These are phyloP conservation scores for Rutidosis leptorrhynchoides DNA, from an alignment of 129 eudicot species.

Conservation along the genomic window DNA sequence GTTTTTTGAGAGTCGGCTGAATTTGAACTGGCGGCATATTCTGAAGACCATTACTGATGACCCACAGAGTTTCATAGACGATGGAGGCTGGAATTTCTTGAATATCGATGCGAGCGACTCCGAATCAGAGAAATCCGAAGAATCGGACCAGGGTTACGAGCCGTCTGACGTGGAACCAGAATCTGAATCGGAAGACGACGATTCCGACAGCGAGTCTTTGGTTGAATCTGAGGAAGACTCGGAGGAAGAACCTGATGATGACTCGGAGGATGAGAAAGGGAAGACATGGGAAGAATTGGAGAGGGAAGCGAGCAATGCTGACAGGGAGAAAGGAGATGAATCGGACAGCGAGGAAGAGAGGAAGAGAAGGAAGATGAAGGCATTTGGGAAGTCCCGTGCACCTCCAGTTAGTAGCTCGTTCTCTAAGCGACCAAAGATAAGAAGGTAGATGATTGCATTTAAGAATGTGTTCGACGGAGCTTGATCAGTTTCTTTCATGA, in stretches of 20 bases:
- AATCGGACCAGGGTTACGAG: slow-evolving; percentile 58
- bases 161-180: slow-evolving; percentile 51
- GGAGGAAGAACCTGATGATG: slow-evolving; percentile 39
- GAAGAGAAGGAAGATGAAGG: slow-evolving; percentile 56
- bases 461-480: too few species aligned
- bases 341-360: slow-evolving; percentile 66
- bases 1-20: slow-evolving; percentile 53
- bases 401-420: slow-evolving; percentile 35
- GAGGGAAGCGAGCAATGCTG: slow-evolving; percentile 67
- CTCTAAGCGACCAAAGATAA: slow-evolving; percentile 36
- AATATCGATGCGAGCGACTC: slow-evolving; percentile 55
- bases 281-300: slow-evolving; percentile 80
- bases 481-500: too few species aligned
- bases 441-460: slow-evolving; percentile 35
- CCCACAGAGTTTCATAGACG: slow-evolving; percentile 44
- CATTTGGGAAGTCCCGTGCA: slow-evolving; percentile 61
- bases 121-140: slow-evolving; percentile 43
- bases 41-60: slow-evolving; percentile 49
- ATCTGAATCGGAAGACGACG: slow-evolving; percentile 52
- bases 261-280: slow-evolving; percentile 45
- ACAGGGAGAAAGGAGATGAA: slow-evolving; percentile 54
- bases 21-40: slow-evolving; percentile 53
- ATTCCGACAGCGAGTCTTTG: slow-evolving; percentile 43
- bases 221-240: slow-evolving; percentile 53
- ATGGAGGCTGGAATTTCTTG: slow-evolving; percentile 59